A percentile compares a stretch with the other conserved stretches of the same genome.
These are phyloP conservation scores for Lonicera japonica DNA, from an alignment of 129 eudicot species.

Conservation along the genomic window DNA sequence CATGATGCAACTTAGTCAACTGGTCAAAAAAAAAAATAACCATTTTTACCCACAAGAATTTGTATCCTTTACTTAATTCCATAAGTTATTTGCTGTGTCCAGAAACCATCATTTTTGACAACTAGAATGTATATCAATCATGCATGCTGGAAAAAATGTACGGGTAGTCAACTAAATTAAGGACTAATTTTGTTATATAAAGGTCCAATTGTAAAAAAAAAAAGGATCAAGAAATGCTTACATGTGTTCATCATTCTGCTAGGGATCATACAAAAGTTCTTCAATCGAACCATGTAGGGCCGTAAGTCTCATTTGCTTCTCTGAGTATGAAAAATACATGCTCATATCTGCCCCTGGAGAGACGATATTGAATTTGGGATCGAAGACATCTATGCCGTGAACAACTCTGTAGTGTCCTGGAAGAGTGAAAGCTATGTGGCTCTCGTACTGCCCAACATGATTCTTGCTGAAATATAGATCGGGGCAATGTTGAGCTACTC, in stretches of 20 bases:
- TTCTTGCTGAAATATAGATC: conserved; percentile 18
- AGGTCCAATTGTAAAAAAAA: not conserved
- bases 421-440: conserved; percentile 28
- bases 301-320: conserved; percentile 25
- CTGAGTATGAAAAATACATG: conserved; percentile 28
- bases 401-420: conserved; percentile 35
- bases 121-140: too few relatives aligned
- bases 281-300: conserved; percentile 21
- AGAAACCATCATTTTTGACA: too few relatives aligned
- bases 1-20: not conserved
- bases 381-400: conserved; percentile 30
- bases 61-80: too few relatives aligned
- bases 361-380: conserved; percentile 36
- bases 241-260: conserved; percentile 28
- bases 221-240: not conserved
- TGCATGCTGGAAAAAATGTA: too few relatives aligned
- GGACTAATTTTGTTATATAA: too few relatives aligned
- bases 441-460: conserved; percentile 36
- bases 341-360: conserved; percentile 36
- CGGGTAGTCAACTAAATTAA: too few relatives aligned
- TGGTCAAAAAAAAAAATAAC: too few relatives aligned
- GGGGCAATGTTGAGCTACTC: not conserved
- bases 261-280: conserved; percentile 19
- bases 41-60: too few relatives aligned
- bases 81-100: too few relatives aligned